Evolutionary conservation across 306 rosid species (phyloP).

Genomic region (Styphnolobium japonicum): DNA sequence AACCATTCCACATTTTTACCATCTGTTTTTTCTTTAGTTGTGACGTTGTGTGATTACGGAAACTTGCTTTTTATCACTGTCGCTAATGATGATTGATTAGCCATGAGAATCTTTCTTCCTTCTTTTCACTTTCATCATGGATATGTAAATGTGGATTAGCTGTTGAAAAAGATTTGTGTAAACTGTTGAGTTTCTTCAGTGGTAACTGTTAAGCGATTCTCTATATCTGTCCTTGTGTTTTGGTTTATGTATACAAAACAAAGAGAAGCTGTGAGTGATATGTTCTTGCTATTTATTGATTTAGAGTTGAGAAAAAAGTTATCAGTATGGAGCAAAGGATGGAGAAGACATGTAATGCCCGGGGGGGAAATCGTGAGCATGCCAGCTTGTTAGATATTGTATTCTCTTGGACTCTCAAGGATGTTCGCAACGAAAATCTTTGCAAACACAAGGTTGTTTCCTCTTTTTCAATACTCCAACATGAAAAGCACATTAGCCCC

Average conservation of each 20-base stretch:
- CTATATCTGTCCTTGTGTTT: background rate
- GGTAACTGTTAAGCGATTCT: background rate
- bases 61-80: too few species aligned
- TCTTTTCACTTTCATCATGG: too few species aligned
- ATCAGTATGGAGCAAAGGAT: background rate
- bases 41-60: too few species aligned
- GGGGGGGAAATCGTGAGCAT: background rate
- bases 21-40: too few species aligned
- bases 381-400: slow-evolving; percentile 8
- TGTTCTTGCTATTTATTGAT: background rate
- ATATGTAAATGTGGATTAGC: too few species aligned
- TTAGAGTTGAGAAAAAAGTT: background rate
- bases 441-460: slow-evolving; percentile 29
- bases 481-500: background rate
- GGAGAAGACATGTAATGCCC: background rate
- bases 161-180: too few species aligned
- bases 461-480: background rate
- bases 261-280: background rate
- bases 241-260: background rate
- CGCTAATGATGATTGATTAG: too few species aligned
- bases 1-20: too few species aligned
- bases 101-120: too few species aligned
- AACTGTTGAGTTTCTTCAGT: too few species aligned
- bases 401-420: slow-evolving; percentile 41
- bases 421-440: slow-evolving; percentile 29